Evolutionary conservation across 108 stramenopile genomes (phyloP).

Genomic region (Aurantiochytrium sp.): DNA sequence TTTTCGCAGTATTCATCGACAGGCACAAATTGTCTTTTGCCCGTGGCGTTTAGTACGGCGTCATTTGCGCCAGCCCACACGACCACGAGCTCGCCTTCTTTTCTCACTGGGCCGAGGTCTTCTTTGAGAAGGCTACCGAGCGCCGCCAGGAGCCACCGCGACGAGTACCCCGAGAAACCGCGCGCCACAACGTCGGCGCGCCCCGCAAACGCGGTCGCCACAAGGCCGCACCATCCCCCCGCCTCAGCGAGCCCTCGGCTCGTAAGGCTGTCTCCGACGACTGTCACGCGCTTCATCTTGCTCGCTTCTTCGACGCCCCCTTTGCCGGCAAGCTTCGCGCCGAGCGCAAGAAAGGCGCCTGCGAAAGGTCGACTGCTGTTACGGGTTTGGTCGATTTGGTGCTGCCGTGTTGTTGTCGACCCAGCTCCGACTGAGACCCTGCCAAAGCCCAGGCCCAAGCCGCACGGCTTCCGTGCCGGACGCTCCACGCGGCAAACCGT

Average conservation of each 20-base stretch:
- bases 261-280: neutral
- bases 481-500: no score
- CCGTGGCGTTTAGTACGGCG: neutral
- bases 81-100: neutral
- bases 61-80: neutral
- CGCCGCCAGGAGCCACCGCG: neutral
- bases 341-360: no score
- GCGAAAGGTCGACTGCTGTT: no score
- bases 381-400: no score
- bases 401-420: no score
- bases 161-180: neutral
- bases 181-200: neutral
- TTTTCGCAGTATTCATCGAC: neutral
- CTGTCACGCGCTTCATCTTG: neutral
- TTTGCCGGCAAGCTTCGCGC: no score
- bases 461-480: no score
- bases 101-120: neutral
- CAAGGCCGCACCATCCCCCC: neutral
- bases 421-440: no score
- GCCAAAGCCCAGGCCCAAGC: no score
- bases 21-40: neutral
- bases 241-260: neutral
- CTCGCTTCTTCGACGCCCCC: no score
- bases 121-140: neutral
- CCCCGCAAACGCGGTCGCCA: neutral